Evolutionary conservation across 2,329 filamentous ascomycete genomes (phyloP).

Genomic region (Xylaria sp.): DNA sequence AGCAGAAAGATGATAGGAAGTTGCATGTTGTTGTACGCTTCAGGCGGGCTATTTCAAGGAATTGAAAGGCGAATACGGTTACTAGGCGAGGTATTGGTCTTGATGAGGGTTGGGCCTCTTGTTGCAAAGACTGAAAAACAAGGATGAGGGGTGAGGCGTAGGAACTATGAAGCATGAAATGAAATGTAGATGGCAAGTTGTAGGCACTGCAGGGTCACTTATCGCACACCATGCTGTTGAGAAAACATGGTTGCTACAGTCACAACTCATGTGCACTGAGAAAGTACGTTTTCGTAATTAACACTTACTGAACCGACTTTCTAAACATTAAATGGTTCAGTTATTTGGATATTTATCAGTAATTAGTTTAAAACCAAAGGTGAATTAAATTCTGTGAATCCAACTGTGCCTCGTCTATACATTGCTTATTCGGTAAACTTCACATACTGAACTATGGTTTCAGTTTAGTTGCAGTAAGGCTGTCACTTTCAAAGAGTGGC

Average conservation of each 20-base stretch:
- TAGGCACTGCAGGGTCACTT: background rate
- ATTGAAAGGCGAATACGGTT: background rate
- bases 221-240: background rate
- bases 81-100: background rate
- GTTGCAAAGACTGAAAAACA: background rate
- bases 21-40: conserved; percentile 12
- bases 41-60: background rate
- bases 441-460: background rate
- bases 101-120: background rate
- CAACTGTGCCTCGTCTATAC: background rate
- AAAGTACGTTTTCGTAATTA: background rate
- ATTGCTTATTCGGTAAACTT: background rate
- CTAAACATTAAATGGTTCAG: background rate
- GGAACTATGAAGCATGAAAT: background rate
- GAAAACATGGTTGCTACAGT: background rate
- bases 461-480: background rate
- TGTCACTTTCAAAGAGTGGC: background rate
- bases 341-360: background rate
- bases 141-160: background rate
- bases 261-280: background rate
- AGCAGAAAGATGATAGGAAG: background rate
- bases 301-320: background rate
- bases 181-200: background rate
- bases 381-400: background rate
- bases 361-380: background rate